Evolutionary conservation across 78 protist genomes (phyloP), one percentile per base, ranked within the genome.

Genomic region (Dictyostelium capitatum): DNA sequence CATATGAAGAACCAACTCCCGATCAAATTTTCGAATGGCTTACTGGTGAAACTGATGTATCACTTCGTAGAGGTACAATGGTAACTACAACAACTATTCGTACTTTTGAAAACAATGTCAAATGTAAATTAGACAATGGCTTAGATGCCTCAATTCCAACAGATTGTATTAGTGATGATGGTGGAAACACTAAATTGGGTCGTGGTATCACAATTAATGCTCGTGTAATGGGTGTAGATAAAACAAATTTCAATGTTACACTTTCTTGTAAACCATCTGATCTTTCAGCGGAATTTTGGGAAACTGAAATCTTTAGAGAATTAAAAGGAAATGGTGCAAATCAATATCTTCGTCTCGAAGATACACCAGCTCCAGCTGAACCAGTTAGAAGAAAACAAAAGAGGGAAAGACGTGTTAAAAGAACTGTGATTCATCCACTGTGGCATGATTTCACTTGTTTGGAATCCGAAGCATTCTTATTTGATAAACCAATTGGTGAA

Each of bases 401-500:
- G 59, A 72, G 64, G 53, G 65, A 51, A 51, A 70, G 30, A 64
- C 47, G 47, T 32, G 32, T 30, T 23, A 80, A 80, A 67, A 80
- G 95, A 82, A 53, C 47, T 1, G 89, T 91, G 6, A 69, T 83
- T 12, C 95, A 91, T 79, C 95, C 95, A 47, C 32, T 80, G 3
- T 91, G 89, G 92, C 82, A 80, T 19, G 69, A 72, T 7, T 65
- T 82, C 54, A 73, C 56, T 17, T 91, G 80, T n/a, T 23, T 73
- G 23, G 95, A 91, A 30, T 83, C 90, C 19, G 95, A 91, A 50
- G 43, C 77, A 3, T 69, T 73, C 28, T 37, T 91, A 10, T 37
- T 25, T 20, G 89, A 80, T 25, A 81, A 74, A 54, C 90, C 79
- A 37, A 75, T 91, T 53, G 95, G 95, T 41, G 95, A 91, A 11